Conservation (phyloP, 495 filamentous ascomycete genomes). For the Astrocystis sublimbata region DNA sequence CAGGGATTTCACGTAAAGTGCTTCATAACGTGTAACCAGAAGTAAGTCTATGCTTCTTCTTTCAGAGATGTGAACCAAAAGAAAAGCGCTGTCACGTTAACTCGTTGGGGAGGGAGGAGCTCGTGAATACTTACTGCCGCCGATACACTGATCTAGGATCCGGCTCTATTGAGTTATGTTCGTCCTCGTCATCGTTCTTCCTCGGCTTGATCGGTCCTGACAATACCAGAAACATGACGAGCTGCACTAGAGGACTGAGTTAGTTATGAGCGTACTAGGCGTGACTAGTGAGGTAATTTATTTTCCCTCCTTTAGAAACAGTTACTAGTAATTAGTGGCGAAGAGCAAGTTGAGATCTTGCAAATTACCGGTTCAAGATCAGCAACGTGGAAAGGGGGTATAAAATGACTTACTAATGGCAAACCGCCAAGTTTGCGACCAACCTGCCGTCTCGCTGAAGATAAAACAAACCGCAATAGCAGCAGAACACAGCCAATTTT, state of each 20-base stretch:
- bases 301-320: neutral
- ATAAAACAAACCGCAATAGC: neutral
- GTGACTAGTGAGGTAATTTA: neutral
- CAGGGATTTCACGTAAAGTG: no score
- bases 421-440: neutral
- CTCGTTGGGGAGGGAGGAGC: no score
- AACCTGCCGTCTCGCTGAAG: neutral
- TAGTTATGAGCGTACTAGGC: neutral
- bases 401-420: neutral
- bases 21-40: no score
- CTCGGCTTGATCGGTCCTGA: neutral
- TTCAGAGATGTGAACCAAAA: no score
- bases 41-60: no score
- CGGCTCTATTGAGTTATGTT: no score
- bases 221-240: neutral
- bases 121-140: no score
- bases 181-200: no score
- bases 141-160: no score
- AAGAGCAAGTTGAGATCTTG: neutral
- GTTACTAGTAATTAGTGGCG: neutral
- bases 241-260: neutral
- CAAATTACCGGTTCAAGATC: neutral
- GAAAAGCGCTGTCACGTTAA: no score
- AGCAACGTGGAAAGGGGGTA: neutral
- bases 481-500: neutral